Evolutionary conservation across 345 rosid genomes (phyloP).

Genomic region (Arabidopsis suecica): DNA sequence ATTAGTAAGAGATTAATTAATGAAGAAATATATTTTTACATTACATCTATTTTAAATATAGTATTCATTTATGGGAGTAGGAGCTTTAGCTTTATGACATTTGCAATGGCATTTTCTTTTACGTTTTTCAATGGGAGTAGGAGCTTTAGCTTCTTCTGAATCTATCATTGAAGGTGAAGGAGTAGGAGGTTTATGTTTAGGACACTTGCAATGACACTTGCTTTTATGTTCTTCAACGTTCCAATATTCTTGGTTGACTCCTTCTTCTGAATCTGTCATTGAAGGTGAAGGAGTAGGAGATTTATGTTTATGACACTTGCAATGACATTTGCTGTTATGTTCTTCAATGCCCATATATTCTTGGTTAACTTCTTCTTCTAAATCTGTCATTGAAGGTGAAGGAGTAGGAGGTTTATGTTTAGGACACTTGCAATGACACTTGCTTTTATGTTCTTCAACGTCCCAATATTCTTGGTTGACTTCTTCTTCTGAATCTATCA

Average conservation of each 20-base stretch:
- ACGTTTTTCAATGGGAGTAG: too few species aligned
- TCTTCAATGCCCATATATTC: not conserved
- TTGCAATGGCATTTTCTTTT: too few species aligned
- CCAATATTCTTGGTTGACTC: not conserved
- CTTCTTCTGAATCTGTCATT: not conserved
- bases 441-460: too few species aligned
- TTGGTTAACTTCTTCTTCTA: not conserved
- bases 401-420: not conserved
- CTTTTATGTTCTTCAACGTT: too few species aligned
- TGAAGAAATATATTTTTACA: not conserved
- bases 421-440: not conserved
- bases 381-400: not conserved
- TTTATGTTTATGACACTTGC: too few species aligned
- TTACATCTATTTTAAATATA: not conserved
- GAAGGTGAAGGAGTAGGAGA: not conserved
- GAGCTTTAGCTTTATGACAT: too few species aligned
- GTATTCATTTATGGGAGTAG: not conserved
- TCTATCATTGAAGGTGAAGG: not conserved
- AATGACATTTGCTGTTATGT: not conserved
- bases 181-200: not conserved
- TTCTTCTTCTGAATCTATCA: not conserved
- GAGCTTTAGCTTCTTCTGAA: not conserved
- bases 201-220: not conserved
- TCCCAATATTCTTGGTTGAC: not conserved
- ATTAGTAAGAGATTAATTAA: too few species aligned